Base-by-base conservation (phyloP, 495 filamentous ascomycete genomes). In the Collariella sp. region DNA sequence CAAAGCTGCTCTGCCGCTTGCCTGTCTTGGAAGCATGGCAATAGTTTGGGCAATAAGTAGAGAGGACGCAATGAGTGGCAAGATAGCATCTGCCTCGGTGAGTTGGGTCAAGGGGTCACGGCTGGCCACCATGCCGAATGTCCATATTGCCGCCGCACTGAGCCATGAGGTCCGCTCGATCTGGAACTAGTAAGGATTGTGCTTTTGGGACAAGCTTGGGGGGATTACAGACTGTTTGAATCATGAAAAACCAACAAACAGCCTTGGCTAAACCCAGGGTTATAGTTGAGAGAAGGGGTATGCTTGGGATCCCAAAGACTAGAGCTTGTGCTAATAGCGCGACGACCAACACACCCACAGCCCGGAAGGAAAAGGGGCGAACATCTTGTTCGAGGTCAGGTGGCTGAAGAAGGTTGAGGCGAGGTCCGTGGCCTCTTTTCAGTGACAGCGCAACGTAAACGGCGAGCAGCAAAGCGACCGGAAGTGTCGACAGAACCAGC, bases 201-300 rank as follows among this genome's bases (percentile, higher is more conserved):
- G 4, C 3, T 7, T 1, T 3, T 1, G 7, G 4, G 26, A 31
- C 13, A 15, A n/a, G n/a, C n/a, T n/a, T 18, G 16, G n/a, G 4
- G 31, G 26, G 35, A 31, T n/a, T 12, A 60, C 62, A 20, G 57
- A 70, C 66, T 23, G 53, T 56, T 44, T 57, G 50, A 34, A 63
- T 55, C 1, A 54, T 52, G 31, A 63, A 67, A 50, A 59, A 64
- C 67, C 66, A 70, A 31, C 52, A 52, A 2, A 59, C 43, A 1
- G 66, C 66, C 10, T 66, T 70, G 7, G 33, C 13, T 9, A 57
- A 23, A 3, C 60, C 64, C 20, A 64, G 7, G 0, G 50, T 1
- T 7, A 51, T 2, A 0, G 22, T 5, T 7, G 31, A 10, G 0
- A 26, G 38, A 3, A 45, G 9, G n/a, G 23, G 7, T 13, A 51